Conservation (phyloP, 1,139 yeast species). For the Nadsonia commutata region DNA sequence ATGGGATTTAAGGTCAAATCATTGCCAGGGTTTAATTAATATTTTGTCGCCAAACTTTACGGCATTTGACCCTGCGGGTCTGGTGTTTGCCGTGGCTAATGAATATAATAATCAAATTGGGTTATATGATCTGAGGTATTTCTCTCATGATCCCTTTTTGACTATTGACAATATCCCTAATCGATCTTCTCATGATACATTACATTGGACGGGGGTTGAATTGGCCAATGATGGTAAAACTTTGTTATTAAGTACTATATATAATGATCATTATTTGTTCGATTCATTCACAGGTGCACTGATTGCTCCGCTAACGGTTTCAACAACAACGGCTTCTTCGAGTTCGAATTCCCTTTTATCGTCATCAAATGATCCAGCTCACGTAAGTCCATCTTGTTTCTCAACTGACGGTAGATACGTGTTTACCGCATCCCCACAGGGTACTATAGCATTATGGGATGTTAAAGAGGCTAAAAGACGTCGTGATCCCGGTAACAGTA, state of each 20-base stretch:
- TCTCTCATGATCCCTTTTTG: constrained; percentile 42
- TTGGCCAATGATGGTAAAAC: constrained; percentile 72
- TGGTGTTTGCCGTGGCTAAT: constrained; percentile 62
- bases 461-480: constrained; percentile 2
- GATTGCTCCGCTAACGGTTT: background rate
- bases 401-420: constrained; percentile 74
- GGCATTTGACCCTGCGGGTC: constrained; percentile 73
- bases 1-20: constrained; percentile 63
- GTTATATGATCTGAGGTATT: constrained; percentile 45
- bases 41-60: constrained; percentile 41
- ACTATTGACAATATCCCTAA: constrained; percentile 27
- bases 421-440: constrained; percentile 44
- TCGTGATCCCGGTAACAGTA: constrained; percentile 5
- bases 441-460: constrained; percentile 51
- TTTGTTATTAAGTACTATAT: constrained; percentile 49
- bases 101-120: constrained; percentile 33
- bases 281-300: constrained; percentile 61
- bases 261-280: constrained; percentile 39
- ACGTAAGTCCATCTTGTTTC: constrained; percentile 37
- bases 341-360: constrained; percentile 1
- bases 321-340: no score
- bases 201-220: constrained; percentile 51
- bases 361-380: constrained; percentile 5
- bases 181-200: background rate
- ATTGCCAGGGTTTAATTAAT: constrained; percentile 39